phyloP scores from a whole-genome alignment of 331 rosid species.

The Acacia concinna region DNA sequence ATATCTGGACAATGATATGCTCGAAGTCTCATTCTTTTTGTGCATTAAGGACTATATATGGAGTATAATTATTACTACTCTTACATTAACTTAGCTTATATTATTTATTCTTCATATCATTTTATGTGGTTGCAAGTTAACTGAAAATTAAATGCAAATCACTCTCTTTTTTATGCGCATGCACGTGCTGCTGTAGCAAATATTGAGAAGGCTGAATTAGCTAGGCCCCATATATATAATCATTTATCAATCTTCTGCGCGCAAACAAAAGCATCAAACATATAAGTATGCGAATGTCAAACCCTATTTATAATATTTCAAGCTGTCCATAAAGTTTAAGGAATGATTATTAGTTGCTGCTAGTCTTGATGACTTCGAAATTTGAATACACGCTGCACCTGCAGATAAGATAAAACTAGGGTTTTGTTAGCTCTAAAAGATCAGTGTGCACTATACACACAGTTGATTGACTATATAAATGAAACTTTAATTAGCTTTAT shows the following conservation, averaged over 20 bases:
- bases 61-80: constrained; percentile 1
- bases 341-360: constrained; percentile 39
- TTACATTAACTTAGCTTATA: not conserved
- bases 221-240: not conserved
- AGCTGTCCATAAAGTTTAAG: constrained; percentile 31
- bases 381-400: too few species aligned
- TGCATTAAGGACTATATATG: not conserved
- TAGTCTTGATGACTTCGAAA: constrained; percentile 22
- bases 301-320: not conserved
- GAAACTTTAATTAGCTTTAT: not conserved
- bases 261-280: constrained; percentile 18
- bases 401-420: not conserved
- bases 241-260: not conserved
- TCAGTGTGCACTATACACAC: not conserved
- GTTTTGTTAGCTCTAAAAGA: not conserved
- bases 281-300: not conserved
- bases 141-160: not conserved
- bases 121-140: constrained; percentile 22
- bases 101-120: not conserved
- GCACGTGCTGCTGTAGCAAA: constrained; percentile 29
- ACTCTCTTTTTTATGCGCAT: constrained; percentile 14
- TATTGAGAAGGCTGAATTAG: not conserved
- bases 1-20: not conserved
- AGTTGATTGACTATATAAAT: not conserved
- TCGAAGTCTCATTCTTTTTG: not conserved